Evolutionary conservation across 139 green algal species (phyloP).

Genomic region (Edaphochlamys debaryana): DNA sequence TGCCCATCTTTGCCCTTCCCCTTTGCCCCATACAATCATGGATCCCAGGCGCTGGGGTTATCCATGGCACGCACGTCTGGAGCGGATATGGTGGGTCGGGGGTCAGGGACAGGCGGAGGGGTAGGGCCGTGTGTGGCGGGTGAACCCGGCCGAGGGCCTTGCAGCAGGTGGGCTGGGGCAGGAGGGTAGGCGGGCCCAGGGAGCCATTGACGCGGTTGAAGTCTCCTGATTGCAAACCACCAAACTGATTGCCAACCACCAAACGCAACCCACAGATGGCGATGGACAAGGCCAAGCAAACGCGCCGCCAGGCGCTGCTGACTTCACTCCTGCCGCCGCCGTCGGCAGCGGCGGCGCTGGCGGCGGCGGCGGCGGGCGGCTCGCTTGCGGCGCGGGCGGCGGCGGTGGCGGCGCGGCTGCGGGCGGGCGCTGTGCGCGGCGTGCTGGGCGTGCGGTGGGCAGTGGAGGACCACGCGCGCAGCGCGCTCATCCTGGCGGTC

Average conservation of each 20-base stretch:
- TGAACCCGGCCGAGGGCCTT: too few species aligned
- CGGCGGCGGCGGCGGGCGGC: neutral
- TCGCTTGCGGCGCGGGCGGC: neutral
- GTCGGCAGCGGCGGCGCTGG: neutral
- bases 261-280: slow-evolving; percentile 1
- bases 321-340: neutral
- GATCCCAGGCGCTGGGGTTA: slow-evolving; percentile 63
- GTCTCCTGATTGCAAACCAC: too few species aligned
- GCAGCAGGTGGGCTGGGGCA: too few species aligned
- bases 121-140: too few species aligned
- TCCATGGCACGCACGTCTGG: slow-evolving; percentile 69
- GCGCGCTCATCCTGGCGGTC: slow-evolving; percentile 81
- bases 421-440: neutral
- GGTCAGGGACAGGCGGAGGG: neutral
- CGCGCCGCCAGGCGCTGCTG: neutral
- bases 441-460: slow-evolving; percentile 46
- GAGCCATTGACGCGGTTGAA: too few species aligned
- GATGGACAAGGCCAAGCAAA: slow-evolving; percentile 2
- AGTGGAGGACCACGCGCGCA: slow-evolving; percentile 72
- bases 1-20: too few species aligned
- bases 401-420: slow-evolving; percentile 11
- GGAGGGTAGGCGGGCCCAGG: too few species aligned
- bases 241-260: too few species aligned
- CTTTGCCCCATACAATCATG: too few species aligned
- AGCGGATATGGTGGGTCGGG: slow-evolving; percentile 66